Evolutionary conservation across 495 filamentous ascomycete genomes (phyloP), one percentile per base, ranked within the genome.

Genomic region (Podospora conica): DNA sequence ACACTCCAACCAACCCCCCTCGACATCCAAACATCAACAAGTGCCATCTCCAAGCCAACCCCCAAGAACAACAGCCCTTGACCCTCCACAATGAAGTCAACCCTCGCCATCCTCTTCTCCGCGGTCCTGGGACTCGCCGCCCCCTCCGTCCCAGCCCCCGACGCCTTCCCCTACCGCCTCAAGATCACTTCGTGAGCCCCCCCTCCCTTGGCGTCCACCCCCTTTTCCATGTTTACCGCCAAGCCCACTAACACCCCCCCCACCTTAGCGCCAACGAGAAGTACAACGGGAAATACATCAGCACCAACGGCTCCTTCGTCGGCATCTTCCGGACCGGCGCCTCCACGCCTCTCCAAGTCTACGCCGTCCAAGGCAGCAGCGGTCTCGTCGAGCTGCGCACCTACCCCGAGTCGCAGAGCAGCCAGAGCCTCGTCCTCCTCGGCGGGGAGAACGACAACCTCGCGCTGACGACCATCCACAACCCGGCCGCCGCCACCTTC

Each of bases 401-500:
- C 40, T 48, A 48, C 70, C 58, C 75, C 73, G n/a, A 55, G 60
- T 12, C 28, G 21, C 6, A 5, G 2, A 48, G 18, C 40, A 48
- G 40, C 40, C 66, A 65, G 53, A 57, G 53, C 3, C 66, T 66
- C 48, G 66, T 78, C 60, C 40, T 48, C 40, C 40, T 48, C 15
- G 40, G 40, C 40, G 40, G 40, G 1, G 40, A 48, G 40, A 48
- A 48, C 40, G 40, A 48, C 40, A n/a, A 48, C 40, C 40, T 48
- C 0, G 12, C 40, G 6, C 40, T 48, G 15, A 48, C 40, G 4
- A 48, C 40, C 6, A n/a, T 48, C 40, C 40, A 48, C 2, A 48
- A 48, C 68, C 79, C 79, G 21, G 69, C 56, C 31, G 64, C 64
- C 2, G 66, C 33, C 18, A 53, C 69, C 3, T 69, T 74, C 7